phyloP scores from a whole-genome alignment of 345 rosid species.

The Microcos paniculata region DNA sequence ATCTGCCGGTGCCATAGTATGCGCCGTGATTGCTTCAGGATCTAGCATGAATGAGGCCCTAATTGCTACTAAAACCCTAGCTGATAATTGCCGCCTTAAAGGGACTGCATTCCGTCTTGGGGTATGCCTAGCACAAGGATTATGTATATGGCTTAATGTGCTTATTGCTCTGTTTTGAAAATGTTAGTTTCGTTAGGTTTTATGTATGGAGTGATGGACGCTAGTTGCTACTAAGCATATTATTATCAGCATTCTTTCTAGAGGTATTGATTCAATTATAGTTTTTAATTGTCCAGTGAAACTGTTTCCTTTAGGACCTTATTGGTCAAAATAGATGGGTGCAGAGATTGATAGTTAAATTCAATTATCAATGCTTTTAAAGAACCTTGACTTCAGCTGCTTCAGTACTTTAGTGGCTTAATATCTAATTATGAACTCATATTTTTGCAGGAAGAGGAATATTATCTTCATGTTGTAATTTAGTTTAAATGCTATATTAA shows the following conservation, averaged over 20 bases:
- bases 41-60: slow-evolving; percentile 72
- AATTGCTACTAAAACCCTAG: slow-evolving; percentile 63
- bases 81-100: slow-evolving; percentile 71
- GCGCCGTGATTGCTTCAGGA: slow-evolving; percentile 87
- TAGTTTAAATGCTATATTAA: not conserved
- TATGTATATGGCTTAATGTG: not conserved
- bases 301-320: not conserved
- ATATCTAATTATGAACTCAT: not conserved
- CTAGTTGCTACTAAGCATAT: not conserved
- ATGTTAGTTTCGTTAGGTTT: not conserved
- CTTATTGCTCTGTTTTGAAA: not conserved
- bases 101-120: slow-evolving; percentile 98
- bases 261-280: not conserved
- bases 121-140: slow-evolving; percentile 41
- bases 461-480: not conserved
- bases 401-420: not conserved
- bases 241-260: not conserved
- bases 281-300: not conserved
- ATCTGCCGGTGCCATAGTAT: slow-evolving; percentile 90
- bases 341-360: not conserved
- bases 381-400: not conserved
- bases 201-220: not conserved
- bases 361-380: not conserved
- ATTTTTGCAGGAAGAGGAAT: not conserved
- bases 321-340: not conserved